These are phyloP conservation scores for Waitea zeae DNA, from an alignment of 1,284 basidiomycete species.

Conservation along the genomic window DNA sequence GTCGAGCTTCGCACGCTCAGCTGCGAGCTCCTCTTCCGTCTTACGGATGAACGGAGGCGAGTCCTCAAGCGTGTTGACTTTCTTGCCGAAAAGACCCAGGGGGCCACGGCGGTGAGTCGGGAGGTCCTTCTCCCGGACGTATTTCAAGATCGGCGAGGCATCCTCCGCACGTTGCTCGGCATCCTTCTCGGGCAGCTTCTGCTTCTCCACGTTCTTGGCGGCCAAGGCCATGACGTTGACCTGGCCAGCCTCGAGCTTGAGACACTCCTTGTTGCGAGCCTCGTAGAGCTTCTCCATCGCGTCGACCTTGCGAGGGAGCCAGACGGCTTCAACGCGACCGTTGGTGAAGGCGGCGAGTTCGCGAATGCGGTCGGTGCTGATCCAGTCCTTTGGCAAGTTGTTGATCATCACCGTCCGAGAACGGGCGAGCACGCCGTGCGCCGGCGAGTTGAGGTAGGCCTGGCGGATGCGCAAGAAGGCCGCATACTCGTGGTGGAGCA, in stretches of 20 bases:
- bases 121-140: constrained; percentile 41
- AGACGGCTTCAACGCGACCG: constrained; percentile 64
- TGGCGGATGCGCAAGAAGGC: constrained; percentile 66
- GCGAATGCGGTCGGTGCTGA: constrained; percentile 38
- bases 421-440: constrained; percentile 49
- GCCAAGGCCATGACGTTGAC: constrained; percentile 51
- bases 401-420: constrained; percentile 73
- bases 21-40: constrained; percentile 28
- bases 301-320: constrained; percentile 67
- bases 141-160: constrained; percentile 20
- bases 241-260: constrained; percentile 68
- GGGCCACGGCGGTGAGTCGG: constrained; percentile 57
- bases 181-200: constrained; percentile 20
- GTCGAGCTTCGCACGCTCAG: constrained; percentile 24
- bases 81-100: constrained; percentile 27
- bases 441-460: constrained; percentile 50
- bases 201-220: constrained; percentile 27
- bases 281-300: constrained; percentile 63
- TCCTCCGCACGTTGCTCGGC: constrained; percentile 21
- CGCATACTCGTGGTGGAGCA: constrained; percentile 57
- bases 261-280: constrained; percentile 46
- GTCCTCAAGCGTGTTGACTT: constrained; percentile 42
- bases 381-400: constrained; percentile 58
- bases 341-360: constrained; percentile 45
- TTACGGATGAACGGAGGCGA: constrained; percentile 33